Evolutionary conservation across 805 yeast genomes (phyloP).

Genomic region (Sugiyamaella mastotermitis): DNA sequence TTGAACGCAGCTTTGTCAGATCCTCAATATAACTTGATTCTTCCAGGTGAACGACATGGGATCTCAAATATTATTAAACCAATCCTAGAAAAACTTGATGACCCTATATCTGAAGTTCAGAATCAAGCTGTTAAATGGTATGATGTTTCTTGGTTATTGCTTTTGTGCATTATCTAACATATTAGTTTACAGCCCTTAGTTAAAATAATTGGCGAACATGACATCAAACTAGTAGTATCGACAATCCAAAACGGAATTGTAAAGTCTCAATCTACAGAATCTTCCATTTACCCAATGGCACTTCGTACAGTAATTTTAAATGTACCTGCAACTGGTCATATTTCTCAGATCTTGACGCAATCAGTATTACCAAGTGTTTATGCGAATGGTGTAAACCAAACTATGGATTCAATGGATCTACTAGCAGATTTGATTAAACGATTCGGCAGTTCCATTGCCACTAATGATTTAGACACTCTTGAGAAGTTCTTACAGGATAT

Average conservation of each 20-base stretch:
- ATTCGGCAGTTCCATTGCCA: conserved; percentile 39
- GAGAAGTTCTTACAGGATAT: conserved; percentile 32
- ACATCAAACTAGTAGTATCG: conserved; percentile 7
- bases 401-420: conserved; percentile 57
- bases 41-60: conserved; percentile 24
- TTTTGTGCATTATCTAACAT: neutral
- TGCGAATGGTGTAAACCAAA: conserved; percentile 14
- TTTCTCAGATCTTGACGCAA: conserved; percentile 22
- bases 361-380: conserved; percentile 23
- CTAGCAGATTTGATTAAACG: conserved; percentile 49
- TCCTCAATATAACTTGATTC: conserved; percentile 22
- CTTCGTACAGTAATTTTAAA: conserved; percentile 28
- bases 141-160: conserved; percentile 1
- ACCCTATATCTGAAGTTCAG: conserved; percentile 66
- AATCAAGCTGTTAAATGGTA: conserved; percentile 57
- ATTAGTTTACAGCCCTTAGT: conserved; percentile 16
- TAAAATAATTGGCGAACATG: conserved; percentile 4
- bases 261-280: conserved; percentile 1
- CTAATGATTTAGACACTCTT: conserved; percentile 30
- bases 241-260: conserved; percentile 3
- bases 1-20: conserved; percentile 39
- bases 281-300: conserved; percentile 30
- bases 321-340: conserved; percentile 20
- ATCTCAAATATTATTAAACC: conserved; percentile 33
- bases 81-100: conserved; percentile 44